These are phyloP conservation scores for Phytophthora europaea DNA, from an alignment of 352 stramenopile genomes.

Conservation along the genomic window DNA sequence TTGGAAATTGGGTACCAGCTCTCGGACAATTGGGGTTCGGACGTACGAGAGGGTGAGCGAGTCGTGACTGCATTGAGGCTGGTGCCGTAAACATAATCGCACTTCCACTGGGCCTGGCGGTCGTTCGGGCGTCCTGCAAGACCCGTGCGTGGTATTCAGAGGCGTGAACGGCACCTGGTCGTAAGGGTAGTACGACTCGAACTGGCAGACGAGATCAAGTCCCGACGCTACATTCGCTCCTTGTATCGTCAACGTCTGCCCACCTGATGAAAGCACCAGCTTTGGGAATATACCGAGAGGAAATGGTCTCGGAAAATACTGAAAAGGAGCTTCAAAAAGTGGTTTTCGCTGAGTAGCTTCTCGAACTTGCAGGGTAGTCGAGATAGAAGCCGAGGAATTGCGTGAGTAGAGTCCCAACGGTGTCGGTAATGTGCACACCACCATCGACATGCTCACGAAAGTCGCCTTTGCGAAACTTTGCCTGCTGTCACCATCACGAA, in stretches of 20 bases:
- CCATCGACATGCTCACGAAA: constrained; percentile 13
- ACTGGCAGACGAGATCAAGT: constrained; percentile 29
- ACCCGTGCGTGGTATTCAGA: constrained; percentile 41
- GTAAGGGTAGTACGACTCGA: constrained; percentile 36
- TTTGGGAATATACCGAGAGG: constrained; percentile 13
- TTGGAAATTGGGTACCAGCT: neutral
- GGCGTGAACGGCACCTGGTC: constrained; percentile 28
- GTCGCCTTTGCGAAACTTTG: neutral
- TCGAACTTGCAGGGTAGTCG: constrained; percentile 32
- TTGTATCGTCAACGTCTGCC: constrained; percentile 23
- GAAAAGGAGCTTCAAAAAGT: constrained; percentile 42
- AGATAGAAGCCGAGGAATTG: constrained; percentile 28
- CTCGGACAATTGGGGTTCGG: constrained; percentile 15
- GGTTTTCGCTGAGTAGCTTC: constrained; percentile 30
- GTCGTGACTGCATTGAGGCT: constrained; percentile 25
- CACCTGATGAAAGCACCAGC: constrained; percentile 16
- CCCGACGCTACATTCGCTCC: constrained; percentile 14
- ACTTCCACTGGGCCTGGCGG: constrained; percentile 37
- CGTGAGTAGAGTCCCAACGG: constrained; percentile 1
- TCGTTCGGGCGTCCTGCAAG: constrained; percentile 44
- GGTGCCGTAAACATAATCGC: constrained; percentile 39
- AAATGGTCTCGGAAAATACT: constrained; percentile 26
- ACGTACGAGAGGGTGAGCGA: constrained; percentile 28
- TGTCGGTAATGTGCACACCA: constrained; percentile 22
- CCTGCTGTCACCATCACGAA: constrained; percentile 5